Conservation (phyloP, 345 rosid genomes). For the Microcos paniculata region DNA sequence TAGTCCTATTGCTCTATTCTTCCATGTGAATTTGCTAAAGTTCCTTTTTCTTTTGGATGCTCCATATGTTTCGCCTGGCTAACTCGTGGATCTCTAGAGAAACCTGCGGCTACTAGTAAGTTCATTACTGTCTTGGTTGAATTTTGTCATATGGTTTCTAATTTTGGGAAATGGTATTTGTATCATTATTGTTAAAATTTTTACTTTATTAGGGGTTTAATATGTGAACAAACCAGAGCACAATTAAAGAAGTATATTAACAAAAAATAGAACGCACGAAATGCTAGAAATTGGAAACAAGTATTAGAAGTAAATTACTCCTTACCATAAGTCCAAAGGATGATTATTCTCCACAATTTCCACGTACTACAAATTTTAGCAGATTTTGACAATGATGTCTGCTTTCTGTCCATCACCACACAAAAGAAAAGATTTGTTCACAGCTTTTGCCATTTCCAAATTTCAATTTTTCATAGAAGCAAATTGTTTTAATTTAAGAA, state of each 20-base stretch:
- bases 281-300: background rate
- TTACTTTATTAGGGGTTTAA: background rate
- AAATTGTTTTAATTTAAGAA: background rate
- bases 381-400: background rate
- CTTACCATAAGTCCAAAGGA: background rate
- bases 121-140: slow-evolving; percentile 20
- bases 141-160: slow-evolving; percentile 7
- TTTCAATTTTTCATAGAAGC: background rate
- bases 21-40: slow-evolving; percentile 20
- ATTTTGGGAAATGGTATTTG: background rate
- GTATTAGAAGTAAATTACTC: background rate
- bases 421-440: background rate
- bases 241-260: background rate
- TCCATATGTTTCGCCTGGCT: slow-evolving; percentile 33
- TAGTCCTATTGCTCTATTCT: background rate
- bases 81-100: slow-evolving; percentile 65
- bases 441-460: background rate
- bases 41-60: slow-evolving; percentile 26
- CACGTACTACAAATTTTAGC: background rate
- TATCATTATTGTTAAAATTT: background rate
- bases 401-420: background rate
- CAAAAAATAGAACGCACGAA: background rate
- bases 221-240: background rate
- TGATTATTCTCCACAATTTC: background rate
- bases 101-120: slow-evolving; percentile 97